Percentiles rank a stretch among this genome's conserved stretches.
phyloP scores from a whole-genome alignment of 2,329 filamentous ascomycete genomes.

The Botrytis medusae region DNA sequence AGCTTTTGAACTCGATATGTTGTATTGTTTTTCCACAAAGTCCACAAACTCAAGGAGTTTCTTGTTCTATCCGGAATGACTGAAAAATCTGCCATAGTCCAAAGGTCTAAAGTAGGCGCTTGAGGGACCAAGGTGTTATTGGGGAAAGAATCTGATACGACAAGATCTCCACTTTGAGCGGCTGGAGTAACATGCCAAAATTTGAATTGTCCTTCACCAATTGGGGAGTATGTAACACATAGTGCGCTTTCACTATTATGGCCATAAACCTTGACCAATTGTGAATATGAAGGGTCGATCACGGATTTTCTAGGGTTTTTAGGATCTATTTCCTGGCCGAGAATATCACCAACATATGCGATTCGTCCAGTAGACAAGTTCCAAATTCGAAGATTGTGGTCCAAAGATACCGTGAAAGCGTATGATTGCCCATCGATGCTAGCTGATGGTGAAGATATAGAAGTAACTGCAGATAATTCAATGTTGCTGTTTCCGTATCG shows the following conservation, averaged over 20 bases:
- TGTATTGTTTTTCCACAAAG: slow-evolving; percentile 82
- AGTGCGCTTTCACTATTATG: slow-evolving; percentile 52
- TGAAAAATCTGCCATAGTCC: slow-evolving; percentile 77
- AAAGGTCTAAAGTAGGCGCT: slow-evolving; percentile 71
- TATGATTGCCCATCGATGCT: slow-evolving; percentile 51
- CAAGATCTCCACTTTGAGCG: slow-evolving; percentile 58
- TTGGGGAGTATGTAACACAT: slow-evolving; percentile 82
- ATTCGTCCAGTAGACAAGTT: slow-evolving; percentile 80
- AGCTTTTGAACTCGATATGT: slow-evolving; percentile 73
- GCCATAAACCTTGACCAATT: slow-evolving; percentile 72
- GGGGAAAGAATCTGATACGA: slow-evolving; percentile 71
- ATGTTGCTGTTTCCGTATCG: slow-evolving; percentile 63
- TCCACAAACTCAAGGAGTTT: slow-evolving; percentile 64
- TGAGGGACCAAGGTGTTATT: slow-evolving; percentile 64
- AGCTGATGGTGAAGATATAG: slow-evolving; percentile 54
- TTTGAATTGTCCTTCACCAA: slow-evolving; percentile 87
- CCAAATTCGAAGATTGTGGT: slow-evolving; percentile 89
- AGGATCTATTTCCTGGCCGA: slow-evolving; percentile 64
- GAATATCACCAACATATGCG: slow-evolving; percentile 72
- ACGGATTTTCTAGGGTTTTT: slow-evolving; percentile 72
- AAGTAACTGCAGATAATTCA: slow-evolving; percentile 66
- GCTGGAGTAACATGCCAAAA: slow-evolving; percentile 74
- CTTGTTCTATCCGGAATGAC: slow-evolving; percentile 53
- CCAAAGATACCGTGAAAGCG: slow-evolving; percentile 79
- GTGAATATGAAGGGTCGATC: slow-evolving; percentile 75